Evolutionary conservation across 2,329 filamentous ascomycete genomes (phyloP), one percentile per base, ranked within the genome.

Genomic region (Macrophomina tecta): DNA sequence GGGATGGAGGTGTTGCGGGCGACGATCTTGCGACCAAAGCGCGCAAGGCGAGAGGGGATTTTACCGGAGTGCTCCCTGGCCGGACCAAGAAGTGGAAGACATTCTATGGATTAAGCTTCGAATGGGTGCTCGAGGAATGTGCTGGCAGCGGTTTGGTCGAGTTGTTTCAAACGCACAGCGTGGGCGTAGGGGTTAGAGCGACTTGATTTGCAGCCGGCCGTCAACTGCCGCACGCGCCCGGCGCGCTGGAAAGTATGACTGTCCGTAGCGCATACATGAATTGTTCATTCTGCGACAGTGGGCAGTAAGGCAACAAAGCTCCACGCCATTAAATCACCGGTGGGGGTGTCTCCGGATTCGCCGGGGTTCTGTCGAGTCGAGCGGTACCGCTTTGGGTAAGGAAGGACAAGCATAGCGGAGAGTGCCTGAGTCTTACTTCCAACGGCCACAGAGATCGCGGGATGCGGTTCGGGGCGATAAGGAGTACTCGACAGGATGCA

Each of bases 131-230:
- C 49, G 88, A 86, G 48, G 90, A 93, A 76, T 90, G 89, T 51
- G 82, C 91, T 30, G 91, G 90, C 0, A 82, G 88, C 34, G 91
- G 91, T 1, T 73, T 90, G 16, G 84, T 93, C 4, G 91, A 94
- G 77, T 79, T 91, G 14, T 94, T 94, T 75, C 87, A 92, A 73
- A 93, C 91, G 12, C 84, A 89, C 14, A 90, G 87, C 72, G 89
- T 93, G n/a, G 91, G 91, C 1, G 82, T 85, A 68, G 91, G 87
- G 11, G 84, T 92, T 1, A 74, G 81, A 64, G 70, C 67, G n/a
- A 64, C 65, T 16, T 70, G 68, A 70, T 38, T 16, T 49, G 52
- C 32, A 38, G 5, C 42, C 56, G 55, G 38, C 5, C 23, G 6
- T 14, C 38, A 58, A 58, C 38, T 45, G 55, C 55, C 55, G 55